phyloP scores from a whole-genome alignment of 2,329 filamentous ascomycete species.

The Aspergillus sojae region DNA sequence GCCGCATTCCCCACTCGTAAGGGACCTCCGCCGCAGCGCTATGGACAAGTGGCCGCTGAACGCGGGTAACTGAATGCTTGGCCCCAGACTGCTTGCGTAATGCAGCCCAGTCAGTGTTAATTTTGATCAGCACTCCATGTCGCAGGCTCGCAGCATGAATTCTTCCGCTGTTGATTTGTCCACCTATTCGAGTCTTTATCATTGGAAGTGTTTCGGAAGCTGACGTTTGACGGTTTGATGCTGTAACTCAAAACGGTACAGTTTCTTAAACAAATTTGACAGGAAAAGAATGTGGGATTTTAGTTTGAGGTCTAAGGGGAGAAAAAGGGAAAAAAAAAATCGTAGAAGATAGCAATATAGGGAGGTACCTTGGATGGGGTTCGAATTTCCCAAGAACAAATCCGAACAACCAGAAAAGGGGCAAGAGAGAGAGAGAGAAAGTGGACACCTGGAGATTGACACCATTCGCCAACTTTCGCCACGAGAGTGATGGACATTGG shows the following conservation, averaged over 20 bases:
- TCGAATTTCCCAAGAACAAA: constrained; percentile 1
- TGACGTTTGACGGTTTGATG: not conserved
- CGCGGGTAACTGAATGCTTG: constrained; percentile 34
- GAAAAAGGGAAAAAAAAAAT: not conserved
- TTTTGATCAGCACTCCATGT: constrained; percentile 35
- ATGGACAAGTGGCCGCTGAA: constrained; percentile 36
- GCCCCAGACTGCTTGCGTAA: constrained; percentile 41
- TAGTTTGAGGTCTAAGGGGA: not conserved
- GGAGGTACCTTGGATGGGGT: not conserved
- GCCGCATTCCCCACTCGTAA: constrained; percentile 42
- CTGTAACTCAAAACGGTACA: not conserved
- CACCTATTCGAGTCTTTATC: not conserved
- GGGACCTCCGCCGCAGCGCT: constrained; percentile 35
- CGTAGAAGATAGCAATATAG: not conserved
- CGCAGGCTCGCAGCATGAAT: not conserved
- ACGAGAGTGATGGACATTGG: constrained; percentile 21
- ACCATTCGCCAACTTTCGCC: constrained; percentile 16
- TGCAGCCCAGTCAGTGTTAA: constrained; percentile 32
- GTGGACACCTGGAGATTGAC: constrained; percentile 22
- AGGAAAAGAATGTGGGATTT: not conserved
- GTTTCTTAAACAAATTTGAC: not conserved
- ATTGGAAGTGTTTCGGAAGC: not conserved
- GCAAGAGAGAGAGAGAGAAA: constrained; percentile 12
- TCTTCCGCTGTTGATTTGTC: constrained; percentile 2
- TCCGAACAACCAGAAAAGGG: constrained; percentile 20